phyloP scores from a whole-genome alignment of 1,284 basidiomycete species.

The Coniophora puteana region DNA sequence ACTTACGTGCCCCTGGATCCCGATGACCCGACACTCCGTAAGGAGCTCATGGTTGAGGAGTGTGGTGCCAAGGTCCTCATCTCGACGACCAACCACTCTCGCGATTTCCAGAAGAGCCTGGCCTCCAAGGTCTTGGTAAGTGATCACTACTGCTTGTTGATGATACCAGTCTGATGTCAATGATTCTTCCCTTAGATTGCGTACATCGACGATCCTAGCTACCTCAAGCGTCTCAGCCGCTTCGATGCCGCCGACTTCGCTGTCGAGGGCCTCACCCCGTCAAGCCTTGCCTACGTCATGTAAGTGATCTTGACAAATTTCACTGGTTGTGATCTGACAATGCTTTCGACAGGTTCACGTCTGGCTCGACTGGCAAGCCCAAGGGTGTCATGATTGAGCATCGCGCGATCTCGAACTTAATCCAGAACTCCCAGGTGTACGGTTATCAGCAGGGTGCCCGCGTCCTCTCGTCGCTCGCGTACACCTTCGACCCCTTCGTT shows the following conservation, averaged over 20 bases:
- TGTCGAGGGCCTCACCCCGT: slow-evolving; percentile 17
- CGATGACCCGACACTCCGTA: slow-evolving; percentile 26
- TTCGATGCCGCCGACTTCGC: slow-evolving; percentile 13
- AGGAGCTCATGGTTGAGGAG: slow-evolving; percentile 24
- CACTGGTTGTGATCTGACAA: no score
- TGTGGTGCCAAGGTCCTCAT: slow-evolving; percentile 24
- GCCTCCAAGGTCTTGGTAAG: slow-evolving; percentile 21
- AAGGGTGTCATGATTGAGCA: slow-evolving; percentile 27
- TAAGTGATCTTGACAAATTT: slow-evolving; percentile 7
- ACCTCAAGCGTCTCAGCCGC: slow-evolving; percentile 18
- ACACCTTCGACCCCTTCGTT: slow-evolving; percentile 28
- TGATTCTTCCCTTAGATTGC: slow-evolving; percentile 17
- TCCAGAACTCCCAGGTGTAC: slow-evolving; percentile 21
- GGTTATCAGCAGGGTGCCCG: slow-evolving; percentile 20
- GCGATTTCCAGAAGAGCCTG: no score
- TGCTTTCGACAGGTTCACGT: slow-evolving; percentile 11
- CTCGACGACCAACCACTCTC: slow-evolving; percentile 21
- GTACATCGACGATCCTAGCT: slow-evolving; percentile 23
- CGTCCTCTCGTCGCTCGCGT: slow-evolving; percentile 26
- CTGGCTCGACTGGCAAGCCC: slow-evolving; percentile 18
- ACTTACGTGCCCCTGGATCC: slow-evolving; percentile 28
- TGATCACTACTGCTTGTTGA: slow-evolving; percentile 5
- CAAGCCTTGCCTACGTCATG: slow-evolving; percentile 27
- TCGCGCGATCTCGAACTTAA: slow-evolving; percentile 27
- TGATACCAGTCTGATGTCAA: not conserved